Conservation (phyloP, 768 basidiomycete genomes). For the Psilocybe tampanensis region DNA sequence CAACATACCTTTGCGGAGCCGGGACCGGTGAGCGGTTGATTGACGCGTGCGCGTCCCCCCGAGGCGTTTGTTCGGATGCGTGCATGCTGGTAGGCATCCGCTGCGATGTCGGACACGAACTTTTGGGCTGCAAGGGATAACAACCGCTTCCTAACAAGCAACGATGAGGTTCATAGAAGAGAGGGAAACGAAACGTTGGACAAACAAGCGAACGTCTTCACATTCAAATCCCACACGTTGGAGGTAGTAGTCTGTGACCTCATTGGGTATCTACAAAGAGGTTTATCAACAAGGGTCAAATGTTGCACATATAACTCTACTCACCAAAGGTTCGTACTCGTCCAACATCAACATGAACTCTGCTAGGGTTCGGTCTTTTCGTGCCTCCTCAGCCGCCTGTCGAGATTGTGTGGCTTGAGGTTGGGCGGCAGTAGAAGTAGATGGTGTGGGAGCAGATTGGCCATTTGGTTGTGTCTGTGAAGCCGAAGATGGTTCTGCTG, state of each 20-base stretch:
- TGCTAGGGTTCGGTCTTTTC: constrained; percentile 88
- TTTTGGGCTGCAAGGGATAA: constrained; percentile 96
- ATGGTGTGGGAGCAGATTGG: constrained; percentile 11
- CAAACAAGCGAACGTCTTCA: constrained; percentile 86
- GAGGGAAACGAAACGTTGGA: not conserved
- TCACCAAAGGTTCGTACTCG: constrained; percentile 92
- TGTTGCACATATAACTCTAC: constrained; percentile 23
- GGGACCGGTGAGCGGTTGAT: constrained; percentile 56
- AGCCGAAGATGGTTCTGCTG: constrained; percentile 17
- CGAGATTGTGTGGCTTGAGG: constrained; percentile 47
- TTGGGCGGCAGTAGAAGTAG: constrained; percentile 34
- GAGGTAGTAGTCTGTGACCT: constrained; percentile 97
- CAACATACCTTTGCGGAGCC: constrained; percentile 58
- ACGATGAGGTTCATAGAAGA: not conserved
- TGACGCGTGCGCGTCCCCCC: constrained; percentile 68
- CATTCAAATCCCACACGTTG: constrained; percentile 96
- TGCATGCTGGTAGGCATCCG: constrained; percentile 97
- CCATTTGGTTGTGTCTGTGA: constrained; percentile 11
- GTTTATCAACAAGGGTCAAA: not conserved
- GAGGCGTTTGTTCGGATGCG: constrained; percentile 90
- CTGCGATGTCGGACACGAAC: constrained; percentile 95
- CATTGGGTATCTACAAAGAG: constrained; percentile 81
- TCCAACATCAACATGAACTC: constrained; percentile 97
- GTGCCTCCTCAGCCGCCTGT: constrained; percentile 76
- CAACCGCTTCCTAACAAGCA: constrained; percentile 80